Conservation (phyloP, 2,329 filamentous ascomycete genomes). For the Esteya vermicola region DNA sequence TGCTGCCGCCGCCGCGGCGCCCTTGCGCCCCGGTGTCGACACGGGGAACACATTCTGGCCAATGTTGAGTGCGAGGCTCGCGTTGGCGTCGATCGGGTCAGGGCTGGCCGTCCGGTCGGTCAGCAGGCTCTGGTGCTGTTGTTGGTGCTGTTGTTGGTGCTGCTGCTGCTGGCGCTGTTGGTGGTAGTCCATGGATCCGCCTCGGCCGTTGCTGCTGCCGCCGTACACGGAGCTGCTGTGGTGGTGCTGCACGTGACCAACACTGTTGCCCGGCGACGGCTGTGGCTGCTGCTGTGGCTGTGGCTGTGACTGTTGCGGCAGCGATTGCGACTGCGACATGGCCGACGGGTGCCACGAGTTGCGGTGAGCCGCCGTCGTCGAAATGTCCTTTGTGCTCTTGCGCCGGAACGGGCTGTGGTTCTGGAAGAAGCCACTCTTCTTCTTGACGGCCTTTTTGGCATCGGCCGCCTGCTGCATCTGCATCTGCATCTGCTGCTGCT, state of each 20-base stretch:
- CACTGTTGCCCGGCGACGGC: conserved; percentile 7
- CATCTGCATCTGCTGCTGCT: conserved; percentile 7
- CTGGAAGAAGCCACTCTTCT: conserved; percentile 80
- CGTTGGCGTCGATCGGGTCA: conserved; percentile 79
- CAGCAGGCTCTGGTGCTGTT: conserved; percentile 21
- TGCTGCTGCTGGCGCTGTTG: not conserved
- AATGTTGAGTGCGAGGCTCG: conserved; percentile 84
- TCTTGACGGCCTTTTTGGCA: conserved; percentile 54
- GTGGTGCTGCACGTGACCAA: not conserved
- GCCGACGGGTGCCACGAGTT: conserved; percentile 48
- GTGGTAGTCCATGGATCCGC: not conserved
- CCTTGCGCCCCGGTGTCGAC: conserved; percentile 46
- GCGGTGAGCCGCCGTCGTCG: conserved; percentile 25
- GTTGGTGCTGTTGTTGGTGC: not conserved
- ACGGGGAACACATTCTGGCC: conserved; percentile 96
- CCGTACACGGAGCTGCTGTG: conserved; percentile 2
- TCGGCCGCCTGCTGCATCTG: conserved; percentile 34
- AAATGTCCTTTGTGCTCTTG: conserved; percentile 69
- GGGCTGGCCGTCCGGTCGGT: conserved; percentile 46
- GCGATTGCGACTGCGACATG: conserved; percentile 8
- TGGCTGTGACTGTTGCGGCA: conserved; percentile 5
- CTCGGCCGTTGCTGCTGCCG: not conserved
- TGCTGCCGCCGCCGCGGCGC: conserved; percentile 14
- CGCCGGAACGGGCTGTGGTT: conserved; percentile 84
- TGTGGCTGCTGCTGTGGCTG: conserved; percentile 7